phyloP scores from a whole-genome alignment of 2,329 filamentous ascomycete genomes.

The Colletotrichum truncatum region DNA sequence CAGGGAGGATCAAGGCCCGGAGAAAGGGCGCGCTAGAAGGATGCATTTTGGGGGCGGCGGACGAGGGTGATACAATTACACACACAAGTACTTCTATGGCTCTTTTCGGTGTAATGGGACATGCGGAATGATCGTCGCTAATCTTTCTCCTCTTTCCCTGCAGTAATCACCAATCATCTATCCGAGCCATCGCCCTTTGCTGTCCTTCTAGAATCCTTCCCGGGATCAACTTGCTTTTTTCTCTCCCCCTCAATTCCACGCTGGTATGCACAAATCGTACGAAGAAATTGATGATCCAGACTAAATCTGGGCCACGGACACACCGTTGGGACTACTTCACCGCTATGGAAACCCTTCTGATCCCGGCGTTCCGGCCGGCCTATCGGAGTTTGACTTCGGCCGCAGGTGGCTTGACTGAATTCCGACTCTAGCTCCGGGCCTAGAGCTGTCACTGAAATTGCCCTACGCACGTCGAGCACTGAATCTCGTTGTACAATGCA shows the following conservation, averaged over 20 bases:
- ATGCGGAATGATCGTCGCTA: not conserved
- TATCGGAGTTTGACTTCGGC: constrained; percentile 3
- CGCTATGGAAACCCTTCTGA: not conserved
- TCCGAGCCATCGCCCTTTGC: not conserved
- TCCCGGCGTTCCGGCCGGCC: constrained; percentile 9
- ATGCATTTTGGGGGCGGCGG: not conserved
- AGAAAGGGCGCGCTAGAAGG: not conserved
- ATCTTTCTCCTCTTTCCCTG: not conserved
- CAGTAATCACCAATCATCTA: not conserved
- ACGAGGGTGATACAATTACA: not conserved
- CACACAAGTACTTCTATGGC: not conserved
- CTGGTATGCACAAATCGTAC: constrained; percentile 17
- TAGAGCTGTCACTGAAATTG: not conserved
- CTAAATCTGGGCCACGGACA: not conserved
- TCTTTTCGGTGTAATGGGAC: not conserved
- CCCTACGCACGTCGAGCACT: no score
- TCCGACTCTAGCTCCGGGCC: not conserved
- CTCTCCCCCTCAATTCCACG: not conserved
- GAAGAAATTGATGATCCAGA: not conserved
- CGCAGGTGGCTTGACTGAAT: constrained; percentile 10
- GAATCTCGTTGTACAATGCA: no score
- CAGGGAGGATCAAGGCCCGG: not conserved
- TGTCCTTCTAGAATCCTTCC: constrained; percentile 1
- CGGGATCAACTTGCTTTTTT: not conserved
- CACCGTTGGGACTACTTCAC: not conserved